phyloP scores from a whole-genome alignment of 768 basidiomycete species.

The Russula sp. region DNA sequence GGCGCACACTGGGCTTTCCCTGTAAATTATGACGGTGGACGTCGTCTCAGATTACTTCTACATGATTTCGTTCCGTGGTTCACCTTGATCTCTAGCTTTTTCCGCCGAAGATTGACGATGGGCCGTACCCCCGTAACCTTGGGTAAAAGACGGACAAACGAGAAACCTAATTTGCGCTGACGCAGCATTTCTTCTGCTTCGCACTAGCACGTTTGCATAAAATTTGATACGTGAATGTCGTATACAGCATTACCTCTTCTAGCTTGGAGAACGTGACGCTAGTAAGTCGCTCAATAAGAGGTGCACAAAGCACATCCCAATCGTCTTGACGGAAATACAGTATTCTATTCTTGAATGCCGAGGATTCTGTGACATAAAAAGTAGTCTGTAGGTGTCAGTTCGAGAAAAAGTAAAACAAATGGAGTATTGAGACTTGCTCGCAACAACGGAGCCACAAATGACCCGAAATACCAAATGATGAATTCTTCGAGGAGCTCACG shows the following conservation, averaged over 20 bases:
- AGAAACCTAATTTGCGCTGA: slow-evolving; percentile 75
- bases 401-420: not conserved
- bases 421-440: slow-evolving; percentile 48
- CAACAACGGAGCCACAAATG: slow-evolving; percentile 73
- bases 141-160: slow-evolving; percentile 84
- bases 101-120: slow-evolving; percentile 81
- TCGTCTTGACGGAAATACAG: slow-evolving; percentile 95
- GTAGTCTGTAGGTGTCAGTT: slow-evolving; percentile 57
- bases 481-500: slow-evolving; percentile 84
- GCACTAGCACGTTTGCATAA: slow-evolving; percentile 40
- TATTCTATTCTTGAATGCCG: slow-evolving; percentile 75
- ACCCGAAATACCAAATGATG: slow-evolving; percentile 92
- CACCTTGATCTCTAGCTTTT: slow-evolving; percentile 42
- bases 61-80: not conserved
- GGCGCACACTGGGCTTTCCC: slow-evolving; percentile 30
- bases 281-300: slow-evolving; percentile 74
- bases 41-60: slow-evolving; percentile 35
- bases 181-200: slow-evolving; percentile 65
- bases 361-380: slow-evolving; percentile 93
- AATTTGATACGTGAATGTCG: not conserved
- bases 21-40: not conserved
- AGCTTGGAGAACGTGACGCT: slow-evolving; percentile 68
- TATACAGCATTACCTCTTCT: slow-evolving; percentile 50
- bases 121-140: slow-evolving; percentile 95
- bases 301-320: slow-evolving; percentile 81